Evolutionary conservation across 371 early-diverging fungal species (phyloP), one percentile per base, ranked within the genome.

Genomic region (Haplosporangium sp.): DNA sequence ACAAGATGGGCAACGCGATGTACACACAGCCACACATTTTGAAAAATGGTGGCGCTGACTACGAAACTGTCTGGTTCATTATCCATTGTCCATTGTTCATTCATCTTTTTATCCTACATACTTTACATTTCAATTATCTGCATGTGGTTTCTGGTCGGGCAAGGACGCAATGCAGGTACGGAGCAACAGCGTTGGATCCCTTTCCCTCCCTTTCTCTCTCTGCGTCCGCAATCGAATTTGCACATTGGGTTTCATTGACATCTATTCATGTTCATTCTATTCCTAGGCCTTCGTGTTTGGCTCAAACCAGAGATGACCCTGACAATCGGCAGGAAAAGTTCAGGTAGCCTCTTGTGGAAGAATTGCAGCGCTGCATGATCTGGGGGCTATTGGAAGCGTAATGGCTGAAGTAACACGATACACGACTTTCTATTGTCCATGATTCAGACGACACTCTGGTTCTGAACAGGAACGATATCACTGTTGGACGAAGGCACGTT

Each of bases 61-160:
- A 29, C 4, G 1, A 29, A 29, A 29, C 29, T 29, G 29, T 29
- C 29, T n/a, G n/a, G 4, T 29, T 4, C 29, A 29, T 29, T 29
- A 4, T 29, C 29, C 29, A 29, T 29, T 29, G 29, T 29, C 4
- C 29, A 29, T 29, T 29, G 29, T 29, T 29, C 29, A 29, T 29
- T 29, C 29, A 29, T 29, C 29, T 29, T 29, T 29, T 29, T 29
- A 29, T 29, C 29, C 29, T 29, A 2, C 4, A 4, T 29, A 29
- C 29, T 29, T 29, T 29, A 29, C 29, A 4, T 29, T 29, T 29
- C 29, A 29, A 29, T 29, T 29, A 29, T 29, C 59, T 55, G 5
- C n/a, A 76, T 76, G 76, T 76, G 76, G 76, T 76, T 69, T 52
- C 56, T 76, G 13, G 71, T 67, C 6, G 76, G 76, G 20, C 71